These are phyloP conservation scores for Lathyrus oleraceus DNA, from an alignment of 306 rosid genomes.

Conservation along the genomic window DNA sequence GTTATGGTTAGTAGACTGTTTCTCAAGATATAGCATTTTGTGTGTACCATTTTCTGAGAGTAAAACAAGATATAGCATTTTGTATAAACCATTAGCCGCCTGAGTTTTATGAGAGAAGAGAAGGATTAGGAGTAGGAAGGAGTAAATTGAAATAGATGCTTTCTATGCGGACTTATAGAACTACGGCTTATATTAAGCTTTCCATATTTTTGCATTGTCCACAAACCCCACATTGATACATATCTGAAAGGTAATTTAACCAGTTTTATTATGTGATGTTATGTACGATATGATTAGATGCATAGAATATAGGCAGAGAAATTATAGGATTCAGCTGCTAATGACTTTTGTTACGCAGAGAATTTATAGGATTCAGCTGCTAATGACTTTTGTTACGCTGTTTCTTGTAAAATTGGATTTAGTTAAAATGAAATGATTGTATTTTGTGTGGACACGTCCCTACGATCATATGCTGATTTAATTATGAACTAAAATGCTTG, in stretches of 20 bases:
- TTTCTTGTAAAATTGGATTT: background rate
- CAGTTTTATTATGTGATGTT: background rate
- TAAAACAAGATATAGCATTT: slow-evolving; percentile 9
- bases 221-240: background rate
- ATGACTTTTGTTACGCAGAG: background rate
- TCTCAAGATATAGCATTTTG: slow-evolving; percentile 17
- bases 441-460: background rate
- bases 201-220: background rate
- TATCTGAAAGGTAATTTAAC: background rate
- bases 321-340: background rate
- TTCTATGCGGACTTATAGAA: background rate
- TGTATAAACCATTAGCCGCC: slow-evolving; percentile 1
- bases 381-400: background rate
- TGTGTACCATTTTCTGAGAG: slow-evolving; percentile 1
- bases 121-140: background rate
- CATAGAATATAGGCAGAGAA: background rate
- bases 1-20: slow-evolving; percentile 5
- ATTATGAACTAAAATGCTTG: background rate
- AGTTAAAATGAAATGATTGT: background rate
- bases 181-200: background rate
- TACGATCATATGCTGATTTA: background rate
- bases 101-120: background rate
- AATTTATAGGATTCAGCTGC: background rate
- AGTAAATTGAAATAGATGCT: background rate
- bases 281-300: background rate